A percentile compares a stretch with the other conserved stretches of the same genome.
These are phyloP conservation scores for Aphanomyces invadans DNA, from an alignment of 352 stramenopile species.

Conservation along the genomic window DNA sequence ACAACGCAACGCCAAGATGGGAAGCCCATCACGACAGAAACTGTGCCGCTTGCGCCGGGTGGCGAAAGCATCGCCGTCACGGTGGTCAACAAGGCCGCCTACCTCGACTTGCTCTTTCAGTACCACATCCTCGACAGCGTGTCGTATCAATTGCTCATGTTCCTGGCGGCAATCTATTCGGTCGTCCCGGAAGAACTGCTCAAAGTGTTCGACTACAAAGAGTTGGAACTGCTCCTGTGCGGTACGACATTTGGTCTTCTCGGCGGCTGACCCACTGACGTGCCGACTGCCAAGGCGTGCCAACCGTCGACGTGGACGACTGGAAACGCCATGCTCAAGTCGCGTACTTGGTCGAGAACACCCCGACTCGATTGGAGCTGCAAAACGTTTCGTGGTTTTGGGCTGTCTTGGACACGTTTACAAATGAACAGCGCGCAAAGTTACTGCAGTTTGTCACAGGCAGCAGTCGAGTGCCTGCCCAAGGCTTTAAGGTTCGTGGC, in stretches of 20 bases:
- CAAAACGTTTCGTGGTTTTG: slow-evolving; percentile 95
- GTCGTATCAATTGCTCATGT: slow-evolving; percentile 82
- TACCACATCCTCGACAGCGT: slow-evolving; percentile 93
- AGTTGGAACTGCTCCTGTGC: slow-evolving; percentile 97
- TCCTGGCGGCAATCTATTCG: slow-evolving; percentile 91
- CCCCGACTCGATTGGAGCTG: slow-evolving; percentile 69
- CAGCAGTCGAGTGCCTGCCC: slow-evolving; percentile 67
- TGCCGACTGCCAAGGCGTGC: slow-evolving; percentile 68
- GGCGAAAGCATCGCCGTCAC: slow-evolving; percentile 90
- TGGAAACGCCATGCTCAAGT: slow-evolving; percentile 78
- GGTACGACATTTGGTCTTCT: slow-evolving; percentile 49
- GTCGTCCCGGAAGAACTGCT: slow-evolving; percentile 94
- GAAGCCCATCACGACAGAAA: background rate
- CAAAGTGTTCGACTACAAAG: slow-evolving; percentile 97
- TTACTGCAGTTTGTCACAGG: slow-evolving; percentile 79
- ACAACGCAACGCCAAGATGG: background rate
- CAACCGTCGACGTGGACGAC: slow-evolving; percentile 66
- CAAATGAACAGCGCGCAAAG: slow-evolving; percentile 62
- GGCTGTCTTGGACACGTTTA: slow-evolving; percentile 83
- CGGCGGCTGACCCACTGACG: slow-evolving; percentile 76
- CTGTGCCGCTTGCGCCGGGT: slow-evolving; percentile 53
- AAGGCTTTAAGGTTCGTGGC: slow-evolving; percentile 72
- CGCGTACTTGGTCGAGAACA: slow-evolving; percentile 59
- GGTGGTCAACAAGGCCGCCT: slow-evolving; percentile 91
- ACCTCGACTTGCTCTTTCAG: slow-evolving; percentile 91